Conservation (phyloP, 371 early-diverging fungal species). For the Syncephalis plumigaleata region DNA sequence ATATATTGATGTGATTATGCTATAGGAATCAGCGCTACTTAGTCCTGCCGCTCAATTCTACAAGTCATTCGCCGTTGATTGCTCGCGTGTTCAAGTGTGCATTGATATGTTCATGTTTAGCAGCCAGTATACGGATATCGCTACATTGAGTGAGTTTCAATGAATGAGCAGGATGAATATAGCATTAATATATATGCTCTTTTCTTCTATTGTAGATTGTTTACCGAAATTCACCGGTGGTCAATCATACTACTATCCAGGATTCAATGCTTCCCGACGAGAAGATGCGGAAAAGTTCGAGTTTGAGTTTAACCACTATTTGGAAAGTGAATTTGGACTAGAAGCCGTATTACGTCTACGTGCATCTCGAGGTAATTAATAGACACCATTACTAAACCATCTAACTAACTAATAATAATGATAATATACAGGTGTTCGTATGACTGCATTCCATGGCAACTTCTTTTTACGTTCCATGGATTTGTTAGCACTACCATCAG, state of each 20-base stretch:
- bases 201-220: constrained; percentile 20
- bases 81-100: constrained; percentile 79
- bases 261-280: constrained; percentile 71
- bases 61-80: constrained; percentile 84
- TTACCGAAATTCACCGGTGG: constrained; percentile 91
- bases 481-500: constrained; percentile 84
- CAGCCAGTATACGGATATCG: constrained; percentile 80
- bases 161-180: neutral
- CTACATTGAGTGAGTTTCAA: constrained; percentile 57
- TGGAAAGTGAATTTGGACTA: constrained; percentile 72
- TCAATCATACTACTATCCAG: constrained; percentile 85
- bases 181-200: neutral
- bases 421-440: constrained; percentile 24
- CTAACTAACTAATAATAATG: too few relatives aligned
- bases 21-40: constrained; percentile 56
- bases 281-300: constrained; percentile 82
- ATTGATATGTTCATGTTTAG: constrained; percentile 91
- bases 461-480: constrained; percentile 94
- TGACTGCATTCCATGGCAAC: constrained; percentile 88
- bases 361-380: constrained; percentile 44
- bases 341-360: constrained; percentile 95
- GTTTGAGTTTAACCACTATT: constrained; percentile 67
- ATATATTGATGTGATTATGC: neutral
- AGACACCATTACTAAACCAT: neutral
- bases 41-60: constrained; percentile 78